Base-by-base conservation (phyloP, 106 monocot species). In the Triglochin maritima region DNA sequence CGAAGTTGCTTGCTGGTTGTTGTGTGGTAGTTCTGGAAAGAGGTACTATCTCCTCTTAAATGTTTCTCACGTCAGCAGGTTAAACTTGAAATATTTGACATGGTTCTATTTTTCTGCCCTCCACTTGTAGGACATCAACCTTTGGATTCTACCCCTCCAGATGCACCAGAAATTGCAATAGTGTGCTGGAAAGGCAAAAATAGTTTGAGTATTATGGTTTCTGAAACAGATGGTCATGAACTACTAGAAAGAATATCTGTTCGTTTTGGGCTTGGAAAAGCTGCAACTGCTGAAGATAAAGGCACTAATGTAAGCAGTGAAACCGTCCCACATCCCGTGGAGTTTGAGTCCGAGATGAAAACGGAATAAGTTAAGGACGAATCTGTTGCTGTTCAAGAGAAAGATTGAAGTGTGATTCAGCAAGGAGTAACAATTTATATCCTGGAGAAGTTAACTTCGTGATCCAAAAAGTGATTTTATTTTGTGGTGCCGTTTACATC, bases 121-220 rank as follows among this genome's bases (percentile, higher is more conserved):
- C 0, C 69, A 63, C 7, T 82, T 82, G 64, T 72, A 90, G 83
- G 69, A 67, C 45, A 79, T 44, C 60, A 71, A 69, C 17, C 66
- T 46, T 57, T 49, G 9, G 67, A 62, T 60, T 9, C 15, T 13
- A 56, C 63, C 44, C 4, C 43, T 64, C 71, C 61, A 16, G 82
- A 82, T 82, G 75, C 79, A 11, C 84, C 88, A 2, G 72, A 85
- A 7, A 81, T 92, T 51, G 85, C 92, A 8, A 82, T 98, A 50
- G 82, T 85, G 45, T 91, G 98, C 73, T 98, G 98, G 98, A 98
- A 84, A 91, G 98, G 98, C 5, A 92, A 81, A 75, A 81, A 82
- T 2, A 98, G 86, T 62, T 50, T 98, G 57, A 84, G 92, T 65
- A 77, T 92, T 50, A 86, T 98, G 92, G 81, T 92, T 46, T 92